These are phyloP conservation scores for Jatropha podagrica DNA, from an alignment of 441 rosid species.

Conservation along the genomic window DNA sequence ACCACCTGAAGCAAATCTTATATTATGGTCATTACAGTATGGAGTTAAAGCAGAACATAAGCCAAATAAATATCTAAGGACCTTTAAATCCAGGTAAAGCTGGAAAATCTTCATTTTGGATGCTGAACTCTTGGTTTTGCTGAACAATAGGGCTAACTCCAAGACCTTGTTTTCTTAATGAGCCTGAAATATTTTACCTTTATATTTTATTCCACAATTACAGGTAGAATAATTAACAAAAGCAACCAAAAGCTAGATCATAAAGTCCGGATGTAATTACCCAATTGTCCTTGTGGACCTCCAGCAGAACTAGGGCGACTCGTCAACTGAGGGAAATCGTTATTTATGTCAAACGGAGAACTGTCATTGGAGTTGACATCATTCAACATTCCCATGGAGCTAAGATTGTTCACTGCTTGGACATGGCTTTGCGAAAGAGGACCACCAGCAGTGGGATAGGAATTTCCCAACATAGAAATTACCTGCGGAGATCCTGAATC, in stretches of 20 bases:
- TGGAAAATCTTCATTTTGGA: constrained; percentile 99
- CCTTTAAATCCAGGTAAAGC: constrained; percentile 99
- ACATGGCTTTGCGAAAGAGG: constrained; percentile 89
- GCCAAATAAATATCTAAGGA: constrained; percentile 24
- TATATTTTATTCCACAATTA: constrained; percentile 22
- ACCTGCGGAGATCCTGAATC: constrained; percentile 90
- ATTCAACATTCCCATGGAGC: constrained; percentile 87
- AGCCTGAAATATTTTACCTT: constrained; percentile 49
- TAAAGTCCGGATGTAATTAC: constrained; percentile 35
- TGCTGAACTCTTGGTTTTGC: constrained; percentile 98
- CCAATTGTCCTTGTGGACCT: constrained; percentile 94
- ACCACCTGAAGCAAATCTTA: constrained; percentile 60
- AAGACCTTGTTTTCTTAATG: constrained; percentile 84
- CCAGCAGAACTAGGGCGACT: constrained; percentile 95
- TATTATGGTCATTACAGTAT: constrained; percentile 27
- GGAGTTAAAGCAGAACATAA: background rate
- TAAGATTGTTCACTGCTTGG: constrained; percentile 80
- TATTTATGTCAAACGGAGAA: constrained; percentile 89
- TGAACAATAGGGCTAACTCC: constrained; percentile 87
- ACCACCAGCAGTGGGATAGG: constrained; percentile 76
- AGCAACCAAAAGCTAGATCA: constrained; percentile 17
- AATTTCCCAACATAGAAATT: constrained; percentile 73
- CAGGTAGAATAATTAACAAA: constrained; percentile 13
- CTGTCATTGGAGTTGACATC: constrained; percentile 76
- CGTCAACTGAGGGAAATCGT: constrained; percentile 90